Percentiles rank a stretch among this genome's conserved stretches.
phyloP scores from a whole-genome alignment of 2,329 filamentous ascomycete genomes.

The Xylariaceae sp. region DNA sequence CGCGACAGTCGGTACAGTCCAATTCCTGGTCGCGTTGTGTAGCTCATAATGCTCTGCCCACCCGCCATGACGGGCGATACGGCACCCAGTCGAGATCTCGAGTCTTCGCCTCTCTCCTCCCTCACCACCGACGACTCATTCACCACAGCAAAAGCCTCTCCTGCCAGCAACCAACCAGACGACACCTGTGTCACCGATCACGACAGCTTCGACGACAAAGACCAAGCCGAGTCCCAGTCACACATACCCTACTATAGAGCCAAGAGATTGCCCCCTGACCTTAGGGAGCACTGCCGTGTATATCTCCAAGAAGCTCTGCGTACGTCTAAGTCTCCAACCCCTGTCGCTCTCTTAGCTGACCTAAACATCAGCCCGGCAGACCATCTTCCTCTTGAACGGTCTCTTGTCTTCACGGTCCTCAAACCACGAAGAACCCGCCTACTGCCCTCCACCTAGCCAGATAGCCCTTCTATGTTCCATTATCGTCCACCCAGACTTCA shows the following conservation, averaged over 20 bases:
- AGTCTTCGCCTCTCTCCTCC: constrained; percentile 13
- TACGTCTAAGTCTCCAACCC: constrained; percentile 34
- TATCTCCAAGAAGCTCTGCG: constrained; percentile 75
- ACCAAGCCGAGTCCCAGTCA: not conserved
- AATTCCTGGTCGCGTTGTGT: too few species aligned
- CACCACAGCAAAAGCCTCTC: constrained; percentile 1
- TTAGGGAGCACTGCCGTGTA: constrained; percentile 66
- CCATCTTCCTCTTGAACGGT: constrained; percentile 62
- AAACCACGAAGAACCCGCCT: constrained; percentile 41
- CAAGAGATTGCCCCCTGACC: constrained; percentile 57
- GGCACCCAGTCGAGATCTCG: too few species aligned
- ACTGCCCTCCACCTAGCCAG: constrained; percentile 68
- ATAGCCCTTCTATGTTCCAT: constrained; percentile 77
- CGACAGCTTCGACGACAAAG: not conserved
- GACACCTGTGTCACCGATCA: not conserved
- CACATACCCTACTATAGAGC: constrained; percentile 49
- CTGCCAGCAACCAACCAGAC: not conserved
- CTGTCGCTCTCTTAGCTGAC: constrained; percentile 9
- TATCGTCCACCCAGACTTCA: constrained; percentile 76
- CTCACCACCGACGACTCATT: constrained; percentile 5
- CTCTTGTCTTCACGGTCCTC: constrained; percentile 53
- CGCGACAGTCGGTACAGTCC: too few species aligned
- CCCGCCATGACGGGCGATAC: too few species aligned
- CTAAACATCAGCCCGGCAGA: constrained; percentile 43
- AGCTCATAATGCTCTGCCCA: too few species aligned